A percentile compares a stretch with the other conserved stretches of the same genome.
Evolutionary conservation across 2,329 filamentous ascomycete species (phyloP).

Genomic region (Metarhizium guizhouense): DNA sequence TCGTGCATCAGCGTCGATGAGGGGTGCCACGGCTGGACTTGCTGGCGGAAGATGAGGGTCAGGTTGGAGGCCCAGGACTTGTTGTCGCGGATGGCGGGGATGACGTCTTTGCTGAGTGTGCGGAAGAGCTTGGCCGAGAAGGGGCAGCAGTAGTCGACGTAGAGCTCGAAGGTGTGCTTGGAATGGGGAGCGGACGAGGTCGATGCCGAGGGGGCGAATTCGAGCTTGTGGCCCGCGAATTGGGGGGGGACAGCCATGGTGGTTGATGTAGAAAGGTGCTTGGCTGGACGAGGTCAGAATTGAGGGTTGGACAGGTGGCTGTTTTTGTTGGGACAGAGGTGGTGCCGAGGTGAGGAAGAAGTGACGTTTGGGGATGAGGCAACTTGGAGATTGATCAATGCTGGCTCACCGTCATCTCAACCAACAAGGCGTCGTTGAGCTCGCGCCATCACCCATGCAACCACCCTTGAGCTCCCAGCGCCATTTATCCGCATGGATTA

Average conservation of each 20-base stretch:
- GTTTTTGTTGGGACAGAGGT: too few relatives aligned
- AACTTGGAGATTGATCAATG: too few relatives aligned
- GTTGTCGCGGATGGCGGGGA: conserved; percentile 53
- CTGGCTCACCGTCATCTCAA: too few relatives aligned
- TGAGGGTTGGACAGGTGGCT: too few relatives aligned
- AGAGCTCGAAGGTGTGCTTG: conserved; percentile 53
- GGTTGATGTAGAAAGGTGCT: not conserved
- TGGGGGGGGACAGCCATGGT: conserved; percentile 69
- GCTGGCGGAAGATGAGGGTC: conserved; percentile 77
- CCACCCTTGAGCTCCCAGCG: too few relatives aligned
- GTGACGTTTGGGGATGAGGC: too few relatives aligned
- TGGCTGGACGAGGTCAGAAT: too few relatives aligned
- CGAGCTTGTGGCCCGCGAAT: conserved; percentile 63
- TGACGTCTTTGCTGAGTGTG: conserved; percentile 59
- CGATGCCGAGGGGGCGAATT: conserved; percentile 30
- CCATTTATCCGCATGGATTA: too few relatives aligned
- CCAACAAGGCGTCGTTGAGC: too few relatives aligned
- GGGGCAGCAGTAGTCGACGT: conserved; percentile 88
- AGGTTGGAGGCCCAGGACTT: conserved; percentile 48
- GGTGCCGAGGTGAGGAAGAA: too few relatives aligned
- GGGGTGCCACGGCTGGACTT: conserved; percentile 93
- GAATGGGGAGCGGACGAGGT: conserved; percentile 31
- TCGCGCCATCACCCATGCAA: too few relatives aligned
- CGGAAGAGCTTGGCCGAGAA: conserved; percentile 62
- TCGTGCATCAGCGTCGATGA: conserved; percentile 75